Base-by-base conservation (phyloP, 2,329 filamentous ascomycete genomes). In the Lachnellula suecica region DNA sequence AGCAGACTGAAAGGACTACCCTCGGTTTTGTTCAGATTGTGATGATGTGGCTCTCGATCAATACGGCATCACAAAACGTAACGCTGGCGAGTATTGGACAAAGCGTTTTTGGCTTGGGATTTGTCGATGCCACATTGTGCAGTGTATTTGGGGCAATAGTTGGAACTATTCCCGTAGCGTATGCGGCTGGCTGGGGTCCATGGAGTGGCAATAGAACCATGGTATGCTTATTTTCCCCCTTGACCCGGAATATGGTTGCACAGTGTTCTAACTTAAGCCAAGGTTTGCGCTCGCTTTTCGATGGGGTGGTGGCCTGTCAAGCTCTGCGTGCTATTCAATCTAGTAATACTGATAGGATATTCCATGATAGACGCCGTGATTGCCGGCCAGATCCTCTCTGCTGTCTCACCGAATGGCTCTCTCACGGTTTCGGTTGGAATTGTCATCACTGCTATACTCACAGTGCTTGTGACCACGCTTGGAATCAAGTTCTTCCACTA, bases 221-320 rank as follows among this genome's bases (percentile, higher is more conserved):
- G 79, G 75, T 77, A 63, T 46, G 68, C 47, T 24, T 4, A 44
- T 25, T 13, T 40, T 40, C 20, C 19, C 4, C 19, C 15, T 22
- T 40, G n/a, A 10, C 20, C 11, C n/a, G 20, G 37, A 4, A 11
- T 17, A 41, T 37, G 17, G 22, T 35, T 31, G 19, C 38, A 79
- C n/a, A 11, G 7, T 2, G 22, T 37, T 19, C 50, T 56, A 13
- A 55, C 23, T 27, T 9, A 6, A 25, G 20, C 5, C 19, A 31
- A 65, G 63, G 60, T 66, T 5, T 76, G 83, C 59, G 77, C 81
- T 4, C 74, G 82, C 11, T 86, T 83, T 61, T 72, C 78, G 17
- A 85, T 85, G 77, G 83, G 83, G 6, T 86, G 81, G 79, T 86
- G 79, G 74, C 83, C 83, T 1, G 79, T 79, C 47, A 86, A 85